Evolutionary conservation across 2,329 filamentous ascomycete genomes (phyloP).

Genomic region (Zymoseptoria pseudotritici): DNA sequence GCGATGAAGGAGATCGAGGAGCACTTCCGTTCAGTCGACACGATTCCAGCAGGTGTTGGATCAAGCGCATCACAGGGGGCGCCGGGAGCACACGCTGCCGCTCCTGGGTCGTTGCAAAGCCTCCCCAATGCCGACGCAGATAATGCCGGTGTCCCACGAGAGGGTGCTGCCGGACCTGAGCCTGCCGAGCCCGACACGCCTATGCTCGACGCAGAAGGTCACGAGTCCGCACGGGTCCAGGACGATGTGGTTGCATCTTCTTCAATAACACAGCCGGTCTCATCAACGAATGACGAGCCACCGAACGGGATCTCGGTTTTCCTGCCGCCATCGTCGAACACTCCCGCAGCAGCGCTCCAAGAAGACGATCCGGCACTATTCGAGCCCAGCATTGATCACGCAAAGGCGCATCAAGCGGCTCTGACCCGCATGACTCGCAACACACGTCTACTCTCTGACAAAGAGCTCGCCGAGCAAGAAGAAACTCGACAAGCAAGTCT

Average conservation of each 20-base stretch:
- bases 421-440: conserved; percentile 60
- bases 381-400: conserved; percentile 66
- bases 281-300: neutral
- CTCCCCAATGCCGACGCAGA: conserved; percentile 18
- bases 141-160: conserved; percentile 15
- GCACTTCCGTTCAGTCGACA: conserved; percentile 55
- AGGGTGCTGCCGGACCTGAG: conserved; percentile 19
- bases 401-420: conserved; percentile 63
- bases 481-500: conserved; percentile 59
- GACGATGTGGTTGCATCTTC: conserved; percentile 26
- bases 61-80: conserved; percentile 1
- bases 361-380: conserved; percentile 68
- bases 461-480: conserved; percentile 66
- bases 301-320: conserved; percentile 48
- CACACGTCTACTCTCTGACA: conserved; percentile 71
- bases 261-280: conserved; percentile 14
- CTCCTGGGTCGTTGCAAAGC: conserved; percentile 13
- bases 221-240: conserved; percentile 4
- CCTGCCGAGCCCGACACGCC: conserved; percentile 20
- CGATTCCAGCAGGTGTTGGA: conserved; percentile 18
- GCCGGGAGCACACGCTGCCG: conserved; percentile 23
- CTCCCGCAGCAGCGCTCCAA: conserved; percentile 63
- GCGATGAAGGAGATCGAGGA: conserved; percentile 74
- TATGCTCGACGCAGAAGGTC: conserved; percentile 14
- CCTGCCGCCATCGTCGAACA: conserved; percentile 65